A percentile compares a stretch with the other conserved stretches of the same genome.
Evolutionary conservation across 768 basidiomycete genomes (phyloP).

Genomic region (Suillus subaureus): DNA sequence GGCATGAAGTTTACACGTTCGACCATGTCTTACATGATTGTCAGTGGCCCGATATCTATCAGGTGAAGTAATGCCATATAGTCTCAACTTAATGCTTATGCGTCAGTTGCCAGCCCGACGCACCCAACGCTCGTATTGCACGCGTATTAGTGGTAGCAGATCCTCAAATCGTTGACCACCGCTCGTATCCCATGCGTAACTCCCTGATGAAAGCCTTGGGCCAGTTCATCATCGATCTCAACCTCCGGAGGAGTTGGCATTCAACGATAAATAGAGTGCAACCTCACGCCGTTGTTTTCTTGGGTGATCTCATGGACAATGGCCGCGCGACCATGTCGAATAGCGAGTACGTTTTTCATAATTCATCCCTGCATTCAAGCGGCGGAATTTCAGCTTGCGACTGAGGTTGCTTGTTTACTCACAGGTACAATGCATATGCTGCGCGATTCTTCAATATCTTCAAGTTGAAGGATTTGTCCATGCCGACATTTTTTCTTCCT

Average conservation of each 20-base stretch:
- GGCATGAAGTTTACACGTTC: constrained; percentile 72
- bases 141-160: constrained; percentile 78
- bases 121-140: constrained; percentile 24
- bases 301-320: constrained; percentile 93
- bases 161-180: constrained; percentile 80
- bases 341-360: constrained; percentile 58
- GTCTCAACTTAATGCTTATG: constrained; percentile 9
- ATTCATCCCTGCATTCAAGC: constrained; percentile 2
- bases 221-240: constrained; percentile 74
- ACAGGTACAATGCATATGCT: constrained; percentile 70
- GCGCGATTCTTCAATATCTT: constrained; percentile 75
- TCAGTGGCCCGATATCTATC: constrained; percentile 58
- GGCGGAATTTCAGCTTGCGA: constrained; percentile 5
- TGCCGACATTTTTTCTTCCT: constrained; percentile 72
- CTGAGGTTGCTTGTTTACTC: constrained; percentile 11
- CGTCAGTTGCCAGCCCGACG: neutral
- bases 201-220: constrained; percentile 58
- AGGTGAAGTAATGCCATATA: constrained; percentile 30
- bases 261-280: constrained; percentile 51
- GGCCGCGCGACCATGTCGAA: constrained; percentile 68
- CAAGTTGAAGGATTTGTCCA: constrained; percentile 38
- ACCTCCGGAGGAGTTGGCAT: constrained; percentile 85
- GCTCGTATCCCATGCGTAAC: constrained; percentile 68
- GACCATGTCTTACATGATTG: constrained; percentile 48
- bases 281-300: constrained; percentile 77